Conservation (phyloP, 2,329 filamentous ascomycete species). For the Magnaporthiopsis poae region DNA sequence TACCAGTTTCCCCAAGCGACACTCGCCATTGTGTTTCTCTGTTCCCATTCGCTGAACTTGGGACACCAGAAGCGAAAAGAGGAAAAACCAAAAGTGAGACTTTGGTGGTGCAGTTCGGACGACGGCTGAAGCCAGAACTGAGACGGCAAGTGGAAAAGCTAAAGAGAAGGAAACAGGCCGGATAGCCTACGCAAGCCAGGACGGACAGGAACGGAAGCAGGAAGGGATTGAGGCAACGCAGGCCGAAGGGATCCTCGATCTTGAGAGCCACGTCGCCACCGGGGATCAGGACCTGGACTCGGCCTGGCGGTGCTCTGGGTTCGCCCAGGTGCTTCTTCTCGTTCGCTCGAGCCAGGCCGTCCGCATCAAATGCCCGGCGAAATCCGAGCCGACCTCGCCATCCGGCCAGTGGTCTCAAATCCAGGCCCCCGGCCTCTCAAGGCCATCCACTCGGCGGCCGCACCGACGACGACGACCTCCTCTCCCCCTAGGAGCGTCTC, state of each 20-base stretch:
- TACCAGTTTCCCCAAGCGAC: too few species aligned
- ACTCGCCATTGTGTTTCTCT: too few species aligned
- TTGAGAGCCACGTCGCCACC: background rate
- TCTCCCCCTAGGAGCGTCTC: background rate
- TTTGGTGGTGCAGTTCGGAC: too few species aligned
- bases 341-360: background rate
- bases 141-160: too few species aligned
- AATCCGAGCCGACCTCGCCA: constrained; percentile 17
- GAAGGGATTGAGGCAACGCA: background rate
- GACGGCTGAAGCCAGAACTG: too few species aligned
- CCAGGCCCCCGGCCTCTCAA: background rate
- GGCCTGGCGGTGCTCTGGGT: background rate
- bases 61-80: too few species aligned
- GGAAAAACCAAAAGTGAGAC: too few species aligned
- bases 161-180: background rate
- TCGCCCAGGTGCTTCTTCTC: constrained; percentile 1
- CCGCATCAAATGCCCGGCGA: constrained; percentile 13
- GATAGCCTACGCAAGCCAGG: background rate
- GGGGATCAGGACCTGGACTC: background rate
- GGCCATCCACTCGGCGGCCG: background rate
- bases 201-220: background rate
- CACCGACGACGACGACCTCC: background rate
- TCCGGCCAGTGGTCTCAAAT: constrained; percentile 14
- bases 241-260: background rate
- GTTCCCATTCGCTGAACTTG: too few species aligned